Evolutionary conservation across 345 rosid species (phyloP).

Genomic region (Sonneratia alba): DNA sequence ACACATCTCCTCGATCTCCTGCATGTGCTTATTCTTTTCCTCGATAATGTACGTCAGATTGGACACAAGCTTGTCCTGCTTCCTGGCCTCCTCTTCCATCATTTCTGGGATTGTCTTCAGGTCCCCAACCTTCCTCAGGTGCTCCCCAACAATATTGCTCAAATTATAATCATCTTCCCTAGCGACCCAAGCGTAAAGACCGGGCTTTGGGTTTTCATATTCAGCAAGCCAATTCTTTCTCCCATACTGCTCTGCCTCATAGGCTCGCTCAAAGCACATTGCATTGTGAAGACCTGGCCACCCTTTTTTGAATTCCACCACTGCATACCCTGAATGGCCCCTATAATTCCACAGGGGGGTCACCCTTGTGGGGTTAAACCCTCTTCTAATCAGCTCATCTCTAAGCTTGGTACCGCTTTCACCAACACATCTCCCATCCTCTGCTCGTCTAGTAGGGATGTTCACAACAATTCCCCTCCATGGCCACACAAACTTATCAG

Average conservation of each 20-base stretch:
- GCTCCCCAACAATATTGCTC: conserved; percentile 57
- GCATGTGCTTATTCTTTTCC: conserved; percentile 39
- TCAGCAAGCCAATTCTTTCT: conserved; percentile 52
- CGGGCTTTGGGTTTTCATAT: conserved; percentile 27
- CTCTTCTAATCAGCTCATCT: conserved; percentile 61
- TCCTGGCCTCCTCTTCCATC: conserved; percentile 80
- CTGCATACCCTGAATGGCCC: conserved; percentile 83
- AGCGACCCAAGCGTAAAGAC: conserved; percentile 91
- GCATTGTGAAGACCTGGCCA: conserved; percentile 96
- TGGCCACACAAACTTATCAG: conserved; percentile 80
- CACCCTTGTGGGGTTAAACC: conserved; percentile 80
- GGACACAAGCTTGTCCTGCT: conserved; percentile 56
- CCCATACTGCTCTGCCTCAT: conserved; percentile 73
- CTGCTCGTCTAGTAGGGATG: conserved; percentile 51
- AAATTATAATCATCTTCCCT: conserved; percentile 69
- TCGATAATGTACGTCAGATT: conserved; percentile 45
- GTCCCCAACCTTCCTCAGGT: conserved; percentile 65
- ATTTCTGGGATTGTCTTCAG: conserved; percentile 66
- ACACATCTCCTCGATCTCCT: conserved; percentile 43
- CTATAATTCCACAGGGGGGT: conserved; percentile 70
- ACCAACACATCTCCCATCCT: conserved; percentile 61
- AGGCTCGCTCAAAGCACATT: conserved; percentile 74
- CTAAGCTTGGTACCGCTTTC: conserved; percentile 82
- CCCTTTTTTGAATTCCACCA: conserved; percentile 78
- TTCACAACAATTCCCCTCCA: conserved; percentile 81